Evolutionary conservation across 75 land plant genomes (phyloP).

Genomic region (Sequoia sempervirens): DNA sequence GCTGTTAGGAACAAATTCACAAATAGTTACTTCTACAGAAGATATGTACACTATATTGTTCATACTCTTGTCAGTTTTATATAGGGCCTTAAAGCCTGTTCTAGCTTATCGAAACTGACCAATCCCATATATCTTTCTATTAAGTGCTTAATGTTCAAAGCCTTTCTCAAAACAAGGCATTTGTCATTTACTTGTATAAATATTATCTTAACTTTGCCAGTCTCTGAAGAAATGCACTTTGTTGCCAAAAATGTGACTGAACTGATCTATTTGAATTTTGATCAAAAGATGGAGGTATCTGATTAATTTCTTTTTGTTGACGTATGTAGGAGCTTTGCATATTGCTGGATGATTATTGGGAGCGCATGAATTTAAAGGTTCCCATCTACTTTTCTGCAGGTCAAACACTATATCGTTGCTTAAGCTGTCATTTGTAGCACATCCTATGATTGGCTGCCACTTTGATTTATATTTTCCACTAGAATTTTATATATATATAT

Average conservation of each 20-base stretch:
- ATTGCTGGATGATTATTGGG: conserved; percentile 95
- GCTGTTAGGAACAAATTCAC: background rate
- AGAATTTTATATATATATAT: background rate
- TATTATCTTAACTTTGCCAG: background rate
- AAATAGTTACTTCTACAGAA: background rate
- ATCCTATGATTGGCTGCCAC: background rate
- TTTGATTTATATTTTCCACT: background rate
- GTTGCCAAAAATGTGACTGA: background rate
- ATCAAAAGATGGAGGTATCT: background rate
- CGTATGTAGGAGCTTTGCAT: conserved; percentile 80
- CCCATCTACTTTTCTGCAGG: conserved; percentile 98
- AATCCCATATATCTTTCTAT: background rate
- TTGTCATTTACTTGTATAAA: background rate
- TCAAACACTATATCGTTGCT: conserved; percentile 13
- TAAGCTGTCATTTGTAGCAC: background rate
- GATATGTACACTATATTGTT: background rate
- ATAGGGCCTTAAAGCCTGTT: background rate
- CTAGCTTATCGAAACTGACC: background rate
- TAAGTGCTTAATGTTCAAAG: background rate
- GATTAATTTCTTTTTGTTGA: background rate
- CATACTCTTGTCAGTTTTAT: background rate
- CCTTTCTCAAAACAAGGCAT: background rate
- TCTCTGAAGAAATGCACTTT: background rate
- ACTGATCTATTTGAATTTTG: conserved; percentile 4
- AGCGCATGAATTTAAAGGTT: conserved; percentile 81